These are phyloP conservation scores for Phytophthora ohioensis DNA, from an alignment of 352 stramenopile species.

Conservation along the genomic window DNA sequence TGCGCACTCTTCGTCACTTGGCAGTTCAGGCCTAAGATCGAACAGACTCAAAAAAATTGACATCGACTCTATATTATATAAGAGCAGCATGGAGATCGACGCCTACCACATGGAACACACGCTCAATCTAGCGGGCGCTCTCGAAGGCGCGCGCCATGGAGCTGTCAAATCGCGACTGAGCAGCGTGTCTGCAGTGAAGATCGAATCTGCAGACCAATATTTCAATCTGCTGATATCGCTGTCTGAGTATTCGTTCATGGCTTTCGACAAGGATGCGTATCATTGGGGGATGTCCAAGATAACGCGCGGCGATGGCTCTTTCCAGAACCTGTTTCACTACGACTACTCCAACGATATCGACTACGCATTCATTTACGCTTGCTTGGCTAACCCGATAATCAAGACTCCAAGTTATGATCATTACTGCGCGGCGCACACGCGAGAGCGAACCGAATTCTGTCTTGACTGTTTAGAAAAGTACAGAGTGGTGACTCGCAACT, in stretches of 20 bases:
- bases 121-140: no score
- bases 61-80: no score
- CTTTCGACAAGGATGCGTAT: conserved; percentile 8
- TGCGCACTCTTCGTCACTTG: no score
- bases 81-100: no score
- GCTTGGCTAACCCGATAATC: conserved; percentile 8
- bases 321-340: conserved; percentile 14
- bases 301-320: conserved; percentile 4
- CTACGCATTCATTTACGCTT: conserved; percentile 8
- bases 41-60: no score
- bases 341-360: conserved; percentile 17
- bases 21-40: no score
- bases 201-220: conserved; percentile 11
- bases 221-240: conserved; percentile 11
- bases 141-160: not conserved
- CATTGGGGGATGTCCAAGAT: not conserved
- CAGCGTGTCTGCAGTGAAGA: not conserved
- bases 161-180: conserved; percentile 4
- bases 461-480: conserved; percentile 11
- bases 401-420: conserved; percentile 3
- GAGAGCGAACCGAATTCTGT: not conserved
- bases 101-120: no score
- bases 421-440: conserved; percentile 4
- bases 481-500: conserved; percentile 19
- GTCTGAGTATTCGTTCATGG: conserved; percentile 5